Conservation (phyloP, 2,329 filamentous ascomycete genomes). For the Periconia sp. region DNA sequence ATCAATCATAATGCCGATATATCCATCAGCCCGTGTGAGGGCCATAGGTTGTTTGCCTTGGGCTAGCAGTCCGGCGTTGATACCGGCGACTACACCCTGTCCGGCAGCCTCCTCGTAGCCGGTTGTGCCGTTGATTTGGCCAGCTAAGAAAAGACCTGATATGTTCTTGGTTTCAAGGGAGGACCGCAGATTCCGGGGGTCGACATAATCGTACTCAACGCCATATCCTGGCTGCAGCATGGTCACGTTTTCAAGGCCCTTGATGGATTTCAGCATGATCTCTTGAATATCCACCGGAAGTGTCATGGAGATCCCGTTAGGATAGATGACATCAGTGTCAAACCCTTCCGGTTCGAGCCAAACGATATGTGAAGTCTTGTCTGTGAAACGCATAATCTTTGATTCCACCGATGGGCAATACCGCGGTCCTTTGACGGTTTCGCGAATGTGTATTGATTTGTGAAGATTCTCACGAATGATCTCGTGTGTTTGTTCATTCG, state of each 20-base stretch:
- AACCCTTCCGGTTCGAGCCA: slow-evolving; percentile 98
- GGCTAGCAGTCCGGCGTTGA: slow-evolving; percentile 86
- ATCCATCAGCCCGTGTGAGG: slow-evolving; percentile 81
- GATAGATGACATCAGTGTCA: slow-evolving; percentile 85
- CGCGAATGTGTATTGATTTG: slow-evolving; percentile 93
- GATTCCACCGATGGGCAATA: slow-evolving; percentile 96
- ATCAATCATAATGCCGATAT: slow-evolving; percentile 98
- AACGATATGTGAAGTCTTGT: slow-evolving; percentile 81
- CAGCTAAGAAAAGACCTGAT: slow-evolving; percentile 83
- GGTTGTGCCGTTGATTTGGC: slow-evolving; percentile 97
- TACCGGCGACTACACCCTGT: slow-evolving; percentile 88
- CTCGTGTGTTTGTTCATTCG: slow-evolving; percentile 78
- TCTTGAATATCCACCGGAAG: slow-evolving; percentile 86
- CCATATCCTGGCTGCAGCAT: slow-evolving; percentile 97
- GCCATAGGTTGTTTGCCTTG: slow-evolving; percentile 65
- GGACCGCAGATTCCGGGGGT: slow-evolving; percentile 83
- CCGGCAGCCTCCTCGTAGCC: slow-evolving; percentile 97
- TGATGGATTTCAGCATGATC: slow-evolving; percentile 79
- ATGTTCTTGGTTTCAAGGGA: slow-evolving; percentile 95
- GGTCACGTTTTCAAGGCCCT: slow-evolving; percentile 81
- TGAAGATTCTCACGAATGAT: slow-evolving; percentile 88
- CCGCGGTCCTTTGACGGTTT: slow-evolving; percentile 88
- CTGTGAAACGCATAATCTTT: slow-evolving; percentile 84
- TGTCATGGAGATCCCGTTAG: slow-evolving; percentile 97
- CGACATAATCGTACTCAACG: slow-evolving; percentile 98